Evolutionary conservation across 2,329 filamentous ascomycete genomes (phyloP).

Genomic region (Pseudogymnoascus sp.): DNA sequence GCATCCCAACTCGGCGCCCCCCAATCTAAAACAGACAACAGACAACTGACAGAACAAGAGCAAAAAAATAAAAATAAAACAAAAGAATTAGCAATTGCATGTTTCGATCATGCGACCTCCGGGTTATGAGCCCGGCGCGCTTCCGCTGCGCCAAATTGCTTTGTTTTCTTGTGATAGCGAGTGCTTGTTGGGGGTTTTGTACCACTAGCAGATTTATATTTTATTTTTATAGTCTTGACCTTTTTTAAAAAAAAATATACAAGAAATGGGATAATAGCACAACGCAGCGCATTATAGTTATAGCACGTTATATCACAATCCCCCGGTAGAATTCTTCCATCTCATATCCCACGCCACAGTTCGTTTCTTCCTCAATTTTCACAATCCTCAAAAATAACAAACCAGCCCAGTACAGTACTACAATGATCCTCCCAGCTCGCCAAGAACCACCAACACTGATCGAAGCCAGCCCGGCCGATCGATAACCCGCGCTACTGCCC

Average conservation of each 20-base stretch:
- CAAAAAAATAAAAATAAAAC: background rate
- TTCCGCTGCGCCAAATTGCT: slow-evolving; percentile 16
- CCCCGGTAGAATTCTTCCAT: no score
- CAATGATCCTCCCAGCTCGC: background rate
- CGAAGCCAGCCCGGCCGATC: background rate
- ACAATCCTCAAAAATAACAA: no score
- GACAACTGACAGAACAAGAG: background rate
- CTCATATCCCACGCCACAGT: no score
- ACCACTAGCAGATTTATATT: background rate
- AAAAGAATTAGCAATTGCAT: slow-evolving; percentile 11
- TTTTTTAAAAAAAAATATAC: no score
- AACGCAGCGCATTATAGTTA: no score
- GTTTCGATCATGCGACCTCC: slow-evolving; percentile 15
- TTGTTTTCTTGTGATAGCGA: background rate
- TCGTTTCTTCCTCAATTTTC: no score
- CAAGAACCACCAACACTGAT: background rate
- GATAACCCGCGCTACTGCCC: slow-evolving; percentile 1
- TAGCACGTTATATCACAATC: no score
- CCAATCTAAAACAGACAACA: background rate
- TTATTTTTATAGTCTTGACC: no score
- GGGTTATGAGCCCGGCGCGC: slow-evolving; percentile 17
- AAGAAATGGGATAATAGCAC: no score
- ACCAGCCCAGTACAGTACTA: no score
- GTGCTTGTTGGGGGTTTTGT: background rate
- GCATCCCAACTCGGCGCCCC: background rate